Conservation (phyloP, 352 stramenopile species). For the Pythium volutum region DNA sequence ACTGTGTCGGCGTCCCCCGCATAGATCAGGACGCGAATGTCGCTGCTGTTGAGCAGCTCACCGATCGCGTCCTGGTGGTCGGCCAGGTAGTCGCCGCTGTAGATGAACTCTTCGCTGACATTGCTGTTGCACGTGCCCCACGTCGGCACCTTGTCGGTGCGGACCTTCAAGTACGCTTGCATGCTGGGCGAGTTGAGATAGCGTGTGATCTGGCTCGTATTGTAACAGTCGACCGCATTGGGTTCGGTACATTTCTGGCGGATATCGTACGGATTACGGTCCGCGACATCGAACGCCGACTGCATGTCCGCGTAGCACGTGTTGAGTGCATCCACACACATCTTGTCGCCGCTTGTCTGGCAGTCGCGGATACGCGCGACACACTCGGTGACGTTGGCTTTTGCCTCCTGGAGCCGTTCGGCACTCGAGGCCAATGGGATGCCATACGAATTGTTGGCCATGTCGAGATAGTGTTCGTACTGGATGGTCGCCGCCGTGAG, state of each 20-base stretch:
- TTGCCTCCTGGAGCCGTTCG: conserved; percentile 27
- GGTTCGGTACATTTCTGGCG: conserved; percentile 30
- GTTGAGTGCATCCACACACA: conserved; percentile 28
- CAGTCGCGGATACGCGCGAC: not conserved
- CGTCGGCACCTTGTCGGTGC: not conserved
- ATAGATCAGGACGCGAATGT: conserved; percentile 18
- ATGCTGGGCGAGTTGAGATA: not conserved
- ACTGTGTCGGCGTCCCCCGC: conserved; percentile 90
- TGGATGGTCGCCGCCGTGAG: conserved; percentile 44
- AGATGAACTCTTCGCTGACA: conserved; percentile 59
- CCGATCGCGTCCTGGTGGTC: conserved; percentile 54
- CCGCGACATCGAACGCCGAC: conserved; percentile 27
- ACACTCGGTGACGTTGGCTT: conserved; percentile 14
- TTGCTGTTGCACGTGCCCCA: not conserved
- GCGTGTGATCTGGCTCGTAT: conserved; percentile 43
- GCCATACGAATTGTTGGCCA: conserved; percentile 60
- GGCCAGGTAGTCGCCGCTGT: conserved; percentile 57
- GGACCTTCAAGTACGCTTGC: not conserved
- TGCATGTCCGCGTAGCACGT: not conserved
- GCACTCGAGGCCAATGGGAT: conserved; percentile 48
- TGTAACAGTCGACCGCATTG: not conserved
- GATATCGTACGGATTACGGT: conserved; percentile 62
- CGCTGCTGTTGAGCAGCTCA: conserved; percentile 47
- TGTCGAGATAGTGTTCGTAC: conserved; percentile 37
- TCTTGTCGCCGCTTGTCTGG: not conserved